Evolutionary conservation across 495 filamentous ascomycete species (phyloP), one percentile per base, ranked within the genome.

Genomic region (Penicillium ochrochloron): DNA sequence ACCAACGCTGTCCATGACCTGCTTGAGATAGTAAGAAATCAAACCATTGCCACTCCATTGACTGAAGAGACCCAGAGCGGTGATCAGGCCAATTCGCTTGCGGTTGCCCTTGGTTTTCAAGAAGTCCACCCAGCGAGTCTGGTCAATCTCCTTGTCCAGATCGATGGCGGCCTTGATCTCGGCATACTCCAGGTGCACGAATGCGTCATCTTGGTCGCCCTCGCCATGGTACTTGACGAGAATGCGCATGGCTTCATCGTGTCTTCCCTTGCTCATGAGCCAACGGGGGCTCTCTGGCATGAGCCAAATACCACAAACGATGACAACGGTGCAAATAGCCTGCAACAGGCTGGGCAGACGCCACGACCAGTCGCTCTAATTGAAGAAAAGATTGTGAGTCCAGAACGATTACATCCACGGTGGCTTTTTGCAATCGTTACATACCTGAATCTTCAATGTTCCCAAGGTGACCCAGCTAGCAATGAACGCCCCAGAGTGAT

Each of bases 101-200:
- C 83, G 75, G 27, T 81, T 82, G 19, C 83, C 84, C 27, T 83
- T 82, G 2, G 81, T 84, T 64, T 83, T 80, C 73, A 87, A 83
- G 19, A 90, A 79, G 64, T 84, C 84, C 14, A 84, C 73, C 71
- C 84, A 89, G 58, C 89, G 85, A 76, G 79, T 80, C 64, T 88
- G 85, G 46, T 72, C 69, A 58, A 85, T 83, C 23, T 76, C 74
- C 12, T 79, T 80, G 31, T 79, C 79, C 6, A 70, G 72, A 35
- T 75, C 76, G 44, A 84, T 81, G 50, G 83, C 80, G 66, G 83
- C 77, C 25, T 80, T 70, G 74, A 88, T 85, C 65, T 89, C 87
- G 61, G 77, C 75, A 73, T 85, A 83, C 67, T 88, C 81, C 12
- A 88, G 80, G 57, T 83, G 77, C 2, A 88, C 85, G 29, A 86